Evolutionary conservation across 2,329 filamentous ascomycete genomes (phyloP).

Genomic region (Epichloe sp.): DNA sequence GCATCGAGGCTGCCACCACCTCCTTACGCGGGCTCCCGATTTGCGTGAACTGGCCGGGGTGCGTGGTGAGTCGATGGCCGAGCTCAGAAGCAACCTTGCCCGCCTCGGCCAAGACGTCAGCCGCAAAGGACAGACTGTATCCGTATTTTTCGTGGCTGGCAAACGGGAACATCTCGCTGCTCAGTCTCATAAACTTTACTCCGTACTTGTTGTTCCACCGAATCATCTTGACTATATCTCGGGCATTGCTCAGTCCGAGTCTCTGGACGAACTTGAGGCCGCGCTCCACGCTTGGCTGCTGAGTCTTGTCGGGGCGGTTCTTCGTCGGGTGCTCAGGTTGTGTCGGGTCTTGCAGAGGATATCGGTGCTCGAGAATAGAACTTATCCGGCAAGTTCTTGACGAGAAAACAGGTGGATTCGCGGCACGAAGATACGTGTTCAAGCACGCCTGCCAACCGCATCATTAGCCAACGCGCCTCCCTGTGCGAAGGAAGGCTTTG

Average conservation of each 20-base stretch:
- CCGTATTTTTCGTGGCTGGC: constrained; percentile 80
- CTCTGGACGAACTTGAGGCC: constrained; percentile 64
- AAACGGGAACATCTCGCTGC: constrained; percentile 95
- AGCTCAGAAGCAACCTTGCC: constrained; percentile 65
- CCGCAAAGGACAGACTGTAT: constrained; percentile 75
- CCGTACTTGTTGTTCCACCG: constrained; percentile 85
- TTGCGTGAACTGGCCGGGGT: constrained; percentile 89
- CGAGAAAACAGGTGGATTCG: constrained; percentile 69
- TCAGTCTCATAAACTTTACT: constrained; percentile 85
- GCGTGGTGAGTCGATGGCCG: constrained; percentile 76
- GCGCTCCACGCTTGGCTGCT: constrained; percentile 51
- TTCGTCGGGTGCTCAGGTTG: constrained; percentile 72
- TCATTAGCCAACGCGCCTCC: constrained; percentile 5
- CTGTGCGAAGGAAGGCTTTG: background rate
- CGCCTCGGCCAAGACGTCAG: constrained; percentile 60
- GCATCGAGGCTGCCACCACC: constrained; percentile 63
- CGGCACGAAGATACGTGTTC: constrained; percentile 77
- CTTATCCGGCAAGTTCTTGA: constrained; percentile 85
- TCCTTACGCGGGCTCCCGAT: constrained; percentile 68
- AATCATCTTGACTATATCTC: constrained; percentile 74
- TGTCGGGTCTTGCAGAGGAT: constrained; percentile 63
- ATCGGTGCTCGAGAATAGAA: constrained; percentile 78
- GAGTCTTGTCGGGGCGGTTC: constrained; percentile 66
- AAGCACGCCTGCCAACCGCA: constrained; percentile 53
- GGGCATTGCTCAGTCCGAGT: constrained; percentile 68